These are phyloP conservation scores for Fusarium avenaceum DNA, from an alignment of 2,329 filamentous ascomycete genomes.

Conservation along the genomic window DNA sequence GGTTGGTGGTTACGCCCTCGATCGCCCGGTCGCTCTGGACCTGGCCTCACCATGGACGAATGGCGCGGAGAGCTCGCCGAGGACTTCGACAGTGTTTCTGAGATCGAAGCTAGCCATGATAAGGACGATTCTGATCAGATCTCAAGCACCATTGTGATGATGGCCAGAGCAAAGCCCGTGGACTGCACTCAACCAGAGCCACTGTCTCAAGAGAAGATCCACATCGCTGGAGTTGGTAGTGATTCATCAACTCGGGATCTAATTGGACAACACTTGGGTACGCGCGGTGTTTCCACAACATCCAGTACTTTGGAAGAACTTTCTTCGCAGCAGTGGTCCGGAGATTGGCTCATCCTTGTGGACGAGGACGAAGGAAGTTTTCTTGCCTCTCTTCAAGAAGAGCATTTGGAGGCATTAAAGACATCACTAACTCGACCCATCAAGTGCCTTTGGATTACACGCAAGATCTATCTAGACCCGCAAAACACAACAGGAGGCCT, in stretches of 20 bases:
- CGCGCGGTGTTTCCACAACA: slow-evolving; percentile 25
- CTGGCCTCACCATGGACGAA: slow-evolving; percentile 43
- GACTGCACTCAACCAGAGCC: slow-evolving; percentile 18
- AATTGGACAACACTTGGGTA: slow-evolving; percentile 19
- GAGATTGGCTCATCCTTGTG: slow-evolving; percentile 40
- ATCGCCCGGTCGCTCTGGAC: slow-evolving; percentile 43
- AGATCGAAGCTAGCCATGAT: slow-evolving; percentile 31
- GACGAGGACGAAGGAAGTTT: slow-evolving; percentile 41
- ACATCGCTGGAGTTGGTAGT: slow-evolving; percentile 27
- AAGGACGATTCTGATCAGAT: slow-evolving; percentile 21
- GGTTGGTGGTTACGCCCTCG: slow-evolving; percentile 46
- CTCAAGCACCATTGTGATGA: slow-evolving; percentile 44
- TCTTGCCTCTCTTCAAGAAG: slow-evolving; percentile 31
- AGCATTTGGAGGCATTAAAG: slow-evolving; percentile 37
- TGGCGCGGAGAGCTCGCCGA: slow-evolving; percentile 41
- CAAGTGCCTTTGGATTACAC: slow-evolving; percentile 44
- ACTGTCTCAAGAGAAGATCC: slow-evolving; percentile 27
- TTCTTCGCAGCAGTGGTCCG: slow-evolving; percentile 28
- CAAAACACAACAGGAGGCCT: slow-evolving; percentile 42
- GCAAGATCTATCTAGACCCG: slow-evolving; percentile 42
- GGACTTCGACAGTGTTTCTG: slow-evolving; percentile 41
- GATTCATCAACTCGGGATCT: slow-evolving; percentile 5
- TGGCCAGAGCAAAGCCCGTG: slow-evolving; percentile 36
- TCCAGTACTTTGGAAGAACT: slow-evolving; percentile 34
- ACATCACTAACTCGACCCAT: slow-evolving; percentile 33